Evolutionary conservation across 2,329 filamentous ascomycete species (phyloP).

Genomic region (Elsinoe australis): DNA sequence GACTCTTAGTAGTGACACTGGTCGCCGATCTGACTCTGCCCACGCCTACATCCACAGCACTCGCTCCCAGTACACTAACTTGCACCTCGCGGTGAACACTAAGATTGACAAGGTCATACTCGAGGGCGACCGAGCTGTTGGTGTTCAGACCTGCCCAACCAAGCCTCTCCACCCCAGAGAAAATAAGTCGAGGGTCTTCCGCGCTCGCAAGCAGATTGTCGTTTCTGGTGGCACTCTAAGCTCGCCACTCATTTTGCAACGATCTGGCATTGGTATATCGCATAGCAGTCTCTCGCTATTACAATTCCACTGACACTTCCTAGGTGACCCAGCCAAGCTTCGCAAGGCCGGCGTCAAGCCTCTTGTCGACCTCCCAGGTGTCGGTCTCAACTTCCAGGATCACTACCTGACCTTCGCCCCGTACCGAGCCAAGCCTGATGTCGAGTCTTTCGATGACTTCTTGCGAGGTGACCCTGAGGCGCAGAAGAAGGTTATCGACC

Average conservation of each 20-base stretch:
- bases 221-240: constrained; percentile 65
- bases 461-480: constrained; percentile 63
- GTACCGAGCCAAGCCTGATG: constrained; percentile 65
- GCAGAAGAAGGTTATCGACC: constrained; percentile 65
- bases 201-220: constrained; percentile 65
- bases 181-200: constrained; percentile 50
- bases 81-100: constrained; percentile 66
- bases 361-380: constrained; percentile 62
- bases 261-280: constrained; percentile 62
- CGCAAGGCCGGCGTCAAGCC: constrained; percentile 60
- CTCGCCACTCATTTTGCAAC: constrained; percentile 66
- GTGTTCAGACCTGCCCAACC: constrained; percentile 60
- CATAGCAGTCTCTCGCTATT: too few relatives aligned
- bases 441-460: constrained; percentile 75
- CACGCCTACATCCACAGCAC: constrained; percentile 74
- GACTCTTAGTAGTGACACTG: constrained; percentile 40
- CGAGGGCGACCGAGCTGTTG: constrained; percentile 63
- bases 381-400: constrained; percentile 70
- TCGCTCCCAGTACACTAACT: constrained; percentile 58
- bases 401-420: constrained; percentile 65
- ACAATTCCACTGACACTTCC: constrained; percentile 1
- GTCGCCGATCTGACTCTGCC: constrained; percentile 67
- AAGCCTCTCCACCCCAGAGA: constrained; percentile 57
- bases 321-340: constrained; percentile 61
- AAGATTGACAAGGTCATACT: constrained; percentile 72